Evolutionary conservation across 2,329 filamentous ascomycete species (phyloP).

Genomic region (Botrytis aclada): DNA sequence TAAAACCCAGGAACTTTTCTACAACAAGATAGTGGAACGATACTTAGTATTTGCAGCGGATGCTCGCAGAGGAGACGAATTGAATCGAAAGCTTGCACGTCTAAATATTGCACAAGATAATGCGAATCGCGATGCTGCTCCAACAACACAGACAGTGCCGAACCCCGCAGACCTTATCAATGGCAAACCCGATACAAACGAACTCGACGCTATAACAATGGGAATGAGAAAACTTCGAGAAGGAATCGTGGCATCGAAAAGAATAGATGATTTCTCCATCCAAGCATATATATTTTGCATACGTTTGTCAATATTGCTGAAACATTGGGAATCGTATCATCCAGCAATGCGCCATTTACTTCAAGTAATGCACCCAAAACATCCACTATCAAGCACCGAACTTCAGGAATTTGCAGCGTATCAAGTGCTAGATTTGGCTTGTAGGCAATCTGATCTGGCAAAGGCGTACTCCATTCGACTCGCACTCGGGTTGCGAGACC

Average conservation of each 20-base stretch:
- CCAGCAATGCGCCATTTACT: slow-evolving; percentile 81
- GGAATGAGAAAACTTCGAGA: slow-evolving; percentile 91
- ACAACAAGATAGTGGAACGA: slow-evolving; percentile 79
- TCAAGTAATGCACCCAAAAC: slow-evolving; percentile 62
- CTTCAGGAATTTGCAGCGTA: slow-evolving; percentile 77
- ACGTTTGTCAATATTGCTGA: slow-evolving; percentile 74
- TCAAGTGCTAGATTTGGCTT: slow-evolving; percentile 82
- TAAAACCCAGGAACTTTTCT: slow-evolving; percentile 81
- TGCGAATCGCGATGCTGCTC: slow-evolving; percentile 28
- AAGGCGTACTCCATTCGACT: slow-evolving; percentile 68
- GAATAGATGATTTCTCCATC: slow-evolving; percentile 77
- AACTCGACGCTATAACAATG: slow-evolving; percentile 56
- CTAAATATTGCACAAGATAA: slow-evolving; percentile 37
- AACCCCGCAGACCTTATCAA: slow-evolving; percentile 19
- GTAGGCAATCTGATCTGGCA: slow-evolving; percentile 71
- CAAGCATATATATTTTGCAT: slow-evolving; percentile 91
- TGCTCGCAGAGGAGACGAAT: slow-evolving; percentile 65
- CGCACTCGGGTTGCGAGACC: slow-evolving; percentile 59
- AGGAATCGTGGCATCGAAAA: slow-evolving; percentile 75
- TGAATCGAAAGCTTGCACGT: slow-evolving; percentile 72
- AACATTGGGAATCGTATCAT: slow-evolving; percentile 84
- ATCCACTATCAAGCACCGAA: slow-evolving; percentile 68
- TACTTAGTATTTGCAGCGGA: slow-evolving; percentile 87
- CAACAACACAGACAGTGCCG: slow-evolving; percentile 23
- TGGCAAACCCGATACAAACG: slow-evolving; percentile 20